phyloP scores from a whole-genome alignment of 768 basidiomycete genomes.

The Gloeopeniophorella convolvens region DNA sequence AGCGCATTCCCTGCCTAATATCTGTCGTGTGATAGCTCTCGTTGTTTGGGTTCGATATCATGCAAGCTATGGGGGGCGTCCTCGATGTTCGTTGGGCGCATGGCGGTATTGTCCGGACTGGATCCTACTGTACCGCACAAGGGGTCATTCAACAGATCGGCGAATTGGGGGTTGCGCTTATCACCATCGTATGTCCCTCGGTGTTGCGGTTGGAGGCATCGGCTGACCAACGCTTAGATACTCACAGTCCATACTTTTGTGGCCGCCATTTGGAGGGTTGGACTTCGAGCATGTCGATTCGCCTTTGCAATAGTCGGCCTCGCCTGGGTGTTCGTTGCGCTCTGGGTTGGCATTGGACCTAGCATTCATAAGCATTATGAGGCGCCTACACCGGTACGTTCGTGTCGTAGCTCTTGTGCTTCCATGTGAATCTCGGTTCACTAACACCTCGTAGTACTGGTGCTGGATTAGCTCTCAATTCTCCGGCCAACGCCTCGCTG shows the following conservation, averaged over 20 bases:
- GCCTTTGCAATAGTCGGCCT: slow-evolving; percentile 18
- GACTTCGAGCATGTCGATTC: slow-evolving; percentile 22
- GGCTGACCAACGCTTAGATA: slow-evolving; percentile 24
- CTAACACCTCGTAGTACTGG: slow-evolving; percentile 29
- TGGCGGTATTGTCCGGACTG: slow-evolving; percentile 28
- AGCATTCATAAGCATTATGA: slow-evolving; percentile 21
- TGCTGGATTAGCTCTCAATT: slow-evolving; percentile 36
- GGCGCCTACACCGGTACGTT: slow-evolving; percentile 30
- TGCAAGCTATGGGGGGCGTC: slow-evolving; percentile 35
- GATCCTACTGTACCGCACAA: slow-evolving; percentile 33
- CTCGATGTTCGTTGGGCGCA: slow-evolving; percentile 34
- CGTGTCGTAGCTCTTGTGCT: too few species aligned
- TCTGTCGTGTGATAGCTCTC: slow-evolving; percentile 23
- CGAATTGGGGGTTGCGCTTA: slow-evolving; percentile 36
- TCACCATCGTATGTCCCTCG: slow-evolving; percentile 31
- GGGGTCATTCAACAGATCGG: slow-evolving; percentile 36
- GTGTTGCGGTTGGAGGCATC: not conserved
- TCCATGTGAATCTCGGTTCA: too few species aligned
- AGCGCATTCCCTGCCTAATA: not conserved
- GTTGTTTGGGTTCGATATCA: slow-evolving; percentile 28
- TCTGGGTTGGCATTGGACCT: slow-evolving; percentile 32
- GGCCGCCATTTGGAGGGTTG: slow-evolving; percentile 31
- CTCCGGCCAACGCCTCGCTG: slow-evolving; percentile 29
- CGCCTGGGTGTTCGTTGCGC: slow-evolving; percentile 20
- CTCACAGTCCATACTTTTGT: slow-evolving; percentile 37